phyloP scores from a whole-genome alignment of 75 land plant species.

The Sequoia sempervirens region DNA sequence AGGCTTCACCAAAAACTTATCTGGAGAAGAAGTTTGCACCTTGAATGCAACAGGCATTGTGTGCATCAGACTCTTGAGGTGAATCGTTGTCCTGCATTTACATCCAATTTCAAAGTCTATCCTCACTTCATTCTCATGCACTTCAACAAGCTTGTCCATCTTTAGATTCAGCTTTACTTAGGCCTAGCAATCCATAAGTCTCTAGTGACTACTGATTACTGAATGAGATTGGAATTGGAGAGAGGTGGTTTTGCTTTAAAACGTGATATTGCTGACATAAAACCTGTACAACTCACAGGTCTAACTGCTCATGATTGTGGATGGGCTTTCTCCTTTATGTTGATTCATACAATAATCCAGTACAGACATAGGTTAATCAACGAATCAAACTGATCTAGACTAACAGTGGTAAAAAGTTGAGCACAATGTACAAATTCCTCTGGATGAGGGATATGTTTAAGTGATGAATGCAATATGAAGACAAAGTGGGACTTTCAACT shows the following conservation, averaged over 20 bases:
- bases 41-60: conserved; percentile 63
- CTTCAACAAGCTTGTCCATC: conserved; percentile 56
- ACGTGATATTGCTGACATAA: background rate
- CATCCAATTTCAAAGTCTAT: conserved; percentile 39
- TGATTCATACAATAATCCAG: background rate
- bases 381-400: background rate
- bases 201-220: background rate
- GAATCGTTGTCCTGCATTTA: conserved; percentile 45
- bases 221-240: background rate
- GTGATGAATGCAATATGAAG: background rate
- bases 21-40: conserved; percentile 66
- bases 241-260: background rate
- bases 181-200: background rate
- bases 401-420: background rate
- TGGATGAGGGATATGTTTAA: background rate
- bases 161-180: background rate
- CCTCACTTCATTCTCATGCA: conserved; percentile 47
- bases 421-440: background rate
- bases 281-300: background rate
- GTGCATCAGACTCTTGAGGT: conserved; percentile 43
- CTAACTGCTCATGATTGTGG: background rate
- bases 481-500: background rate
- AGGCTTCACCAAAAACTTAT: conserved; percentile 65
- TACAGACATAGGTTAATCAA: background rate
- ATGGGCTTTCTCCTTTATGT: background rate